phyloP scores from a whole-genome alignment of 2,329 filamentous ascomycete species.

The Colletotrichum chrysophilum region DNA sequence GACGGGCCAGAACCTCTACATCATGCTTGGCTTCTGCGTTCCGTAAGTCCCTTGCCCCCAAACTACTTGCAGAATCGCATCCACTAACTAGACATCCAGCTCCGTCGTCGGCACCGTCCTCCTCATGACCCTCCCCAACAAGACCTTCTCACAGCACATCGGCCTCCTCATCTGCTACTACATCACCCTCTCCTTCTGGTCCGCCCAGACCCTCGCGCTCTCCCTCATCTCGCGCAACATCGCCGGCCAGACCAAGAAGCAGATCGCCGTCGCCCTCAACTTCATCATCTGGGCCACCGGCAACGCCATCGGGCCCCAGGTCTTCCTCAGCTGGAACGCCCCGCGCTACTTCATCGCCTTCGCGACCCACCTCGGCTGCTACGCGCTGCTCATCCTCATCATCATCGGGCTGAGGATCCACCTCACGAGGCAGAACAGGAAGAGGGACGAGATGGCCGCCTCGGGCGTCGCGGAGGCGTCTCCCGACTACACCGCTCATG shows the following conservation, averaged over 20 bases:
- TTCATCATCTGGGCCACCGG: constrained; percentile 74
- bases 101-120: constrained; percentile 76
- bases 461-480: constrained; percentile 44
- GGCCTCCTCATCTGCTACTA: constrained; percentile 78
- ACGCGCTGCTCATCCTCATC: constrained; percentile 62
- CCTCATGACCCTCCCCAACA: constrained; percentile 70
- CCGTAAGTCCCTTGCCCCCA: constrained; percentile 53
- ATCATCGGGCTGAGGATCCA: constrained; percentile 65
- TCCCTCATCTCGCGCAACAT: constrained; percentile 73
- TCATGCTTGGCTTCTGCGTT: constrained; percentile 70
- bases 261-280: constrained; percentile 69
- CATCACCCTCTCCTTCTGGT: constrained; percentile 80
- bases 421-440: constrained; percentile 61
- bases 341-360: constrained; percentile 75
- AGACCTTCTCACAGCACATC: constrained; percentile 61
- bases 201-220: constrained; percentile 70
- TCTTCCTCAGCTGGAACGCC: constrained; percentile 64
- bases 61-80: no score
- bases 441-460: constrained; percentile 53
- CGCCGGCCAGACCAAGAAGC: constrained; percentile 77
- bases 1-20: constrained; percentile 69
- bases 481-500: constrained; percentile 50
- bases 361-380: constrained; percentile 72
- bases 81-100: constrained; percentile 35
- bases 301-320: constrained; percentile 71